Percentiles rank a stretch among this genome's conserved stretches.
phyloP scores from a whole-genome alignment of 23 red algal genomes.

The Gracilaria domingensis region DNA sequence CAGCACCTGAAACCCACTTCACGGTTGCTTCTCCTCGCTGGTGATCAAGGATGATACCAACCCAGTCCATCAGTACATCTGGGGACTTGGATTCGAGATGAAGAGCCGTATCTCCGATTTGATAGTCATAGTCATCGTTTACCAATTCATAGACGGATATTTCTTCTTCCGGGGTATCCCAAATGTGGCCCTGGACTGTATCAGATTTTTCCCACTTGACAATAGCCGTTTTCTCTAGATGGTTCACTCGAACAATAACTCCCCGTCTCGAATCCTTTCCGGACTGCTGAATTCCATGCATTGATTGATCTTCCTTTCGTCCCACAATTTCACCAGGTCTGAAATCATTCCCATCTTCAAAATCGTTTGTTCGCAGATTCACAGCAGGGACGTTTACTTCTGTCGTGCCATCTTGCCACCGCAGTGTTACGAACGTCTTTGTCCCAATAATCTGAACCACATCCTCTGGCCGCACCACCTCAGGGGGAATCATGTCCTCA shows the following conservation, averaged over 20 bases:
- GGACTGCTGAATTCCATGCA: background rate
- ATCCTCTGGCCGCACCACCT: conserved; percentile 36
- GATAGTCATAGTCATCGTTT: conserved; percentile 53
- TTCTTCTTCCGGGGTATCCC: conserved; percentile 54
- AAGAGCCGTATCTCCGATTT: conserved; percentile 55
- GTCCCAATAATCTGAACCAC: conserved; percentile 70
- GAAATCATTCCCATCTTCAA: conserved; percentile 61
- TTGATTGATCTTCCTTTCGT: conserved; percentile 39
- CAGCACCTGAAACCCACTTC: conserved; percentile 33
- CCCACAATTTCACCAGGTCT: conserved; percentile 53
- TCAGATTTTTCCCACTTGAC: conserved; percentile 40
- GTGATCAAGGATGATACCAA: conserved; percentile 51
- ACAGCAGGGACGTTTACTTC: conserved; percentile 48
- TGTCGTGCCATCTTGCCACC: conserved; percentile 69
- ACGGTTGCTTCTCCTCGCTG: conserved; percentile 39
- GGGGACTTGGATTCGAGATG: conserved; percentile 20
- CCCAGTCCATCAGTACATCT: conserved; percentile 32
- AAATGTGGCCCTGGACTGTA: background rate
- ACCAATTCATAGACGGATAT: conserved; percentile 65
- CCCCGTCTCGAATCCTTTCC: conserved; percentile 8
- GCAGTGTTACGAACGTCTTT: conserved; percentile 49
- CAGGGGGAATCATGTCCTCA: conserved; percentile 13
- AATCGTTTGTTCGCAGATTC: conserved; percentile 29
- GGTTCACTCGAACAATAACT: conserved; percentile 58
- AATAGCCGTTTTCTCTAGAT: conserved; percentile 52